phyloP scores from a whole-genome alignment of 306 rosid species.

The Casuarina glauca region DNA sequence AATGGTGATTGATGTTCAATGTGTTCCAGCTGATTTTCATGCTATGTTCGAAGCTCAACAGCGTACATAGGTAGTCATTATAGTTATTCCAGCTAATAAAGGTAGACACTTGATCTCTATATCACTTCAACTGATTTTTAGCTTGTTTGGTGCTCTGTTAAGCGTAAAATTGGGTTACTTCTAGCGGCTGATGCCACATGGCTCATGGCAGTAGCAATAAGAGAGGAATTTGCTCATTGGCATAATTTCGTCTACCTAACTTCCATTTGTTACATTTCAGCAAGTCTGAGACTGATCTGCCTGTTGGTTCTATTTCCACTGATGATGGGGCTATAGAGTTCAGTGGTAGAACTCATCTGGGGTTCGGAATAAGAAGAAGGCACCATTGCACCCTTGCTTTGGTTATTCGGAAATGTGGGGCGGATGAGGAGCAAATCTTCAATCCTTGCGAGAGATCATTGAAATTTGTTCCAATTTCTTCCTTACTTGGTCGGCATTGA shows the following conservation, averaged over 20 bases:
- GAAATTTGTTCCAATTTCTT: too few relatives aligned
- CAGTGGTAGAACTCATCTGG: too few relatives aligned
- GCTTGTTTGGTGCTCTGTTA: background rate
- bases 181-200: background rate
- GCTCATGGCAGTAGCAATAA: background rate
- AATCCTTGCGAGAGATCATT: too few relatives aligned
- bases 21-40: conserved; percentile 77
- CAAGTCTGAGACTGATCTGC: conserved; percentile 33
- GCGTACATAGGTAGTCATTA: conserved; percentile 76
- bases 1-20: conserved; percentile 68
- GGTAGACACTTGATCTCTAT: background rate
- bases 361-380: too few relatives aligned
- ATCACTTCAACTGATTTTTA: background rate
- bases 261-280: conserved; percentile 8
- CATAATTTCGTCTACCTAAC: background rate
- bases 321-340: conserved; percentile 23
- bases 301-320: conserved; percentile 30
- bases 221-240: background rate
- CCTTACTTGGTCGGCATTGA: too few relatives aligned
- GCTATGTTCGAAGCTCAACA: conserved; percentile 86
- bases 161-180: background rate
- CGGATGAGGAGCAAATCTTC: too few relatives aligned
- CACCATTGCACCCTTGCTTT: too few relatives aligned
- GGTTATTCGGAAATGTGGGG: too few relatives aligned
- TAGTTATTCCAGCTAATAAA: background rate